Percentiles rank a stretch among this genome's conserved stretches.
Evolutionary conservation across 1,284 basidiomycete genomes (phyloP).

Genomic region (Chondrostereum purpureum): DNA sequence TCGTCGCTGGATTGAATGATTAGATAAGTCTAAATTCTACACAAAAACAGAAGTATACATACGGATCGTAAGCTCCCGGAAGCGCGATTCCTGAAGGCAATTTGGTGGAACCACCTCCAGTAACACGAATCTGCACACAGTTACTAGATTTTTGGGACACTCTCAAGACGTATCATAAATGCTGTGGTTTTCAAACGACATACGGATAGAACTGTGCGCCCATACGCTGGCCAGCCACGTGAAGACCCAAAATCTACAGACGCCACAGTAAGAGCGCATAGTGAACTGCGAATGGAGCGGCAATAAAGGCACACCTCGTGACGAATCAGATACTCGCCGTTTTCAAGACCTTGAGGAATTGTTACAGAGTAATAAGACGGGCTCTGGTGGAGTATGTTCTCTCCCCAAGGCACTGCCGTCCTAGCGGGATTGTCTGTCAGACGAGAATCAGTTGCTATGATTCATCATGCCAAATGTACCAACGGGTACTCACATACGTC

Average conservation of each 20-base stretch:
- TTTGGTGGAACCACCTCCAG: slow-evolving; percentile 13
- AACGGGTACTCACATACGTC: slow-evolving; percentile 12
- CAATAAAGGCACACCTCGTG: slow-evolving; percentile 21
- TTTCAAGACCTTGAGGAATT: slow-evolving; percentile 33
- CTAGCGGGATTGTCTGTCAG: not conserved
- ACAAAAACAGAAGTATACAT: not conserved
- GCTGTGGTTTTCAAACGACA: too few relatives aligned
- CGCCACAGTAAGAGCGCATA: not conserved
- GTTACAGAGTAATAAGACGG: slow-evolving; percentile 25
- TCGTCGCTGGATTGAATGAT: not conserved
- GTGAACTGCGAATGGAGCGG: not conserved
- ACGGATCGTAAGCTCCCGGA: slow-evolving; percentile 14
- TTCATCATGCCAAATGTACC: slow-evolving; percentile 12
- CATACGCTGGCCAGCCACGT: slow-evolving; percentile 33
- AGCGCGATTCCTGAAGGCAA: slow-evolving; percentile 15
- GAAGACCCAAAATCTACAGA: slow-evolving; percentile 40
- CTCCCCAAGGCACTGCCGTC: not conserved
- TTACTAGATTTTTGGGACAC: too few relatives aligned
- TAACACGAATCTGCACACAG: slow-evolving; percentile 39
- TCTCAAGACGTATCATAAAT: too few relatives aligned
- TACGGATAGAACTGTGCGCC: slow-evolving; percentile 49
- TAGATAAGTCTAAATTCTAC: not conserved
- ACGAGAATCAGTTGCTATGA: slow-evolving; percentile 5
- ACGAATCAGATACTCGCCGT: slow-evolving; percentile 46
- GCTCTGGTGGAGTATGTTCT: not conserved